Evolutionary conservation across 768 basidiomycete species (phyloP).

Genomic region (Boletus rubescentipes): DNA sequence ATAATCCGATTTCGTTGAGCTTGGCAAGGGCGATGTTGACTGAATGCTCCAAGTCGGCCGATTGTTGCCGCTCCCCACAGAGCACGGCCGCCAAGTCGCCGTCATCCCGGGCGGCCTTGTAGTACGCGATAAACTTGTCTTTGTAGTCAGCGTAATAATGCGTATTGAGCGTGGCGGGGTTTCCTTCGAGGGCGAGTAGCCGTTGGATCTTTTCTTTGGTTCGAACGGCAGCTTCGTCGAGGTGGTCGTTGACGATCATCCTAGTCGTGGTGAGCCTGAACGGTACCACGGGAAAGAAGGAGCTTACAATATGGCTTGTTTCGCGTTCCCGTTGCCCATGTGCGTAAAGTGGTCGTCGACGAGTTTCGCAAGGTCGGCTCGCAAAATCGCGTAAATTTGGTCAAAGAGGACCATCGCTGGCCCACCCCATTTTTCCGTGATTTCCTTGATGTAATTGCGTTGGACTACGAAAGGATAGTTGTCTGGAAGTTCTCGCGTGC

Average conservation of each 20-base stretch:
- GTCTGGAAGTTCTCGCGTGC: slow-evolving; percentile 69
- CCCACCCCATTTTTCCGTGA: slow-evolving; percentile 46
- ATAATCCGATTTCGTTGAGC: slow-evolving; percentile 27
- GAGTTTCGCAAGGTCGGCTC: slow-evolving; percentile 40
- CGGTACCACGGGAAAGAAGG: background rate
- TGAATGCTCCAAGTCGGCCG: background rate
- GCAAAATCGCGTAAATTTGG: slow-evolving; percentile 36
- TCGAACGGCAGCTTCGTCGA: slow-evolving; percentile 41
- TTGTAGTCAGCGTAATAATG: slow-evolving; percentile 51
- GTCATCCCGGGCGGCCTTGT: slow-evolving; percentile 35
- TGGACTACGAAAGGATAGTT: slow-evolving; percentile 66
- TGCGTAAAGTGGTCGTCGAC: slow-evolving; percentile 49
- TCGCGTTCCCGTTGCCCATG: slow-evolving; percentile 53
- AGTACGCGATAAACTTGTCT: slow-evolving; percentile 49
- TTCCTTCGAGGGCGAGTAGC: slow-evolving; percentile 48
- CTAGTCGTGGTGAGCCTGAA: slow-evolving; percentile 29
- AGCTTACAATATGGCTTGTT: slow-evolving; percentile 47
- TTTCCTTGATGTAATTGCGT: slow-evolving; percentile 43
- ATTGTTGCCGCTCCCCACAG: background rate
- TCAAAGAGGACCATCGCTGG: slow-evolving; percentile 51
- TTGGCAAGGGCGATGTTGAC: slow-evolving; percentile 31
- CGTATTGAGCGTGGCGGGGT: slow-evolving; percentile 51
- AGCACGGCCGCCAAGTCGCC: slow-evolving; percentile 10
- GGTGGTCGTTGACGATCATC: slow-evolving; percentile 49
- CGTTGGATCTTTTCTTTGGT: slow-evolving; percentile 45